Conservation (phyloP, 2,329 filamentous ascomycete species). For the Diaporthe sp. region DNA sequence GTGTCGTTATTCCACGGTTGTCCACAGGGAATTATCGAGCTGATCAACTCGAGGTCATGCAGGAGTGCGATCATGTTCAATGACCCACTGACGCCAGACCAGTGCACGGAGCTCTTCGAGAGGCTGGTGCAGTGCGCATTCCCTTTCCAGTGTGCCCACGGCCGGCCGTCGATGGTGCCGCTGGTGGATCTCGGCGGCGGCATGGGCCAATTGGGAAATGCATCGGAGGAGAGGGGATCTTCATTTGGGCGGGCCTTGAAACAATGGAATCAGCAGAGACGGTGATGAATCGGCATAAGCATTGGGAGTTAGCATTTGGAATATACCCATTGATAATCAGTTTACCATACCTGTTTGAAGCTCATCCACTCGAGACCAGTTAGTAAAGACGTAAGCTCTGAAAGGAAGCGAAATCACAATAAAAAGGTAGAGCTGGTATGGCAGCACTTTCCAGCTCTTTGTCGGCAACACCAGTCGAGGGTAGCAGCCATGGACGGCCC, state of each 20-base stretch:
- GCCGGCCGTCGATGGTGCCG: conserved; percentile 75
- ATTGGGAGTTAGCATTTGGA: background rate
- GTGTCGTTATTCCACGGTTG: conserved; percentile 74
- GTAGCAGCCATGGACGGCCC: too few relatives aligned
- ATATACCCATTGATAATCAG: background rate
- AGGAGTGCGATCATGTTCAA: conserved; percentile 91
- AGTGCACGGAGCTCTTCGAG: conserved; percentile 70
- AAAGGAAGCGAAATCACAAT: too few relatives aligned
- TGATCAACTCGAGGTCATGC: conserved; percentile 82
- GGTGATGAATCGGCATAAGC: background rate
- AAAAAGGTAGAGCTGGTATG: too few relatives aligned
- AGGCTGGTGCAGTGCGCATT: conserved; percentile 74
- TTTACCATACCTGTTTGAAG: too few relatives aligned
- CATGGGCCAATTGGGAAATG: conserved; percentile 1
- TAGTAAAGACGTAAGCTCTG: too few relatives aligned
- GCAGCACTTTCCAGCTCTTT: too few relatives aligned
- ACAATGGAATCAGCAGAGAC: background rate
- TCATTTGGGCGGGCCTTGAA: background rate
- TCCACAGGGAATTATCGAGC: conserved; percentile 80
- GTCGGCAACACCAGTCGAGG: too few relatives aligned
- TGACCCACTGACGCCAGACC: conserved; percentile 68
- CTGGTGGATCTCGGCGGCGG: conserved; percentile 65
- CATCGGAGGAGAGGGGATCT: background rate
- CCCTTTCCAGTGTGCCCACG: conserved; percentile 88
- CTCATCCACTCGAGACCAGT: too few relatives aligned